phyloP scores from a whole-genome alignment of 139 green algal species.

The Chlorella sp. region DNA sequence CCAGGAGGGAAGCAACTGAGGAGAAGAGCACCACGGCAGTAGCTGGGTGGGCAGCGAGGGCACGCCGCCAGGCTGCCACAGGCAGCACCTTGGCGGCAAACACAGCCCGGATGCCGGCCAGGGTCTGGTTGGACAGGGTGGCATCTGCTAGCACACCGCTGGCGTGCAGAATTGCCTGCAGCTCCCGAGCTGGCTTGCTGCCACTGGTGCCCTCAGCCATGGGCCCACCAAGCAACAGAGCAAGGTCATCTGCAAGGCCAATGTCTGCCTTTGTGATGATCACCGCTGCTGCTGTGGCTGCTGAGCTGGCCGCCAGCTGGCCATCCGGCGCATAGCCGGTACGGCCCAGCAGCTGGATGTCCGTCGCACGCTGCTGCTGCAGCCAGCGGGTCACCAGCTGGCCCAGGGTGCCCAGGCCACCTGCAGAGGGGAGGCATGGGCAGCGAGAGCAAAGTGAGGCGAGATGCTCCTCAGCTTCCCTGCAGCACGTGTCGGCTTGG shows the following conservation, averaged over 20 bases:
- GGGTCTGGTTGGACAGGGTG: slow-evolving; percentile 68
- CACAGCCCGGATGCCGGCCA: slow-evolving; percentile 52
- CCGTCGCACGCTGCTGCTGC: slow-evolving; percentile 24
- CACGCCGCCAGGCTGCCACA: slow-evolving; percentile 4
- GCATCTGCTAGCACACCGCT: slow-evolving; percentile 80
- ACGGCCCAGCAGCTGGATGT: slow-evolving; percentile 44
- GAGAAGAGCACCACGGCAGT: slow-evolving; percentile 71
- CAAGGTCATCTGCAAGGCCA: slow-evolving; percentile 37
- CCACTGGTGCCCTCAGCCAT: background rate
- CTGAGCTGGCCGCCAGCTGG: background rate
- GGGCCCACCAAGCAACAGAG: background rate
- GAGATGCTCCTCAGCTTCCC: no score
- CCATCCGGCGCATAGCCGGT: slow-evolving; percentile 3
- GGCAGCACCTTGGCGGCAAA: slow-evolving; percentile 52
- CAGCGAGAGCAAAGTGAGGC: no score
- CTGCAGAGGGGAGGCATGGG: background rate
- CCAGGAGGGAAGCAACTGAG: slow-evolving; percentile 62
- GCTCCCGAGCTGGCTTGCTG: background rate
- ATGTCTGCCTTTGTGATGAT: slow-evolving; percentile 43
- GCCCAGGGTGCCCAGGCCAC: slow-evolving; percentile 56
- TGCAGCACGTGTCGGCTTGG: no score
- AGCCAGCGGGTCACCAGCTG: slow-evolving; percentile 75
- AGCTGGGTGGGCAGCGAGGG: slow-evolving; percentile 27
- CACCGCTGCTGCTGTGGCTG: slow-evolving; percentile 8
- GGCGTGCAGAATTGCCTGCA: slow-evolving; percentile 72